A percentile compares a stretch with the other conserved stretches of the same genome.
Conservation (phyloP, 495 filamentous ascomycete species). For the Neurospora intermedia region DNA sequence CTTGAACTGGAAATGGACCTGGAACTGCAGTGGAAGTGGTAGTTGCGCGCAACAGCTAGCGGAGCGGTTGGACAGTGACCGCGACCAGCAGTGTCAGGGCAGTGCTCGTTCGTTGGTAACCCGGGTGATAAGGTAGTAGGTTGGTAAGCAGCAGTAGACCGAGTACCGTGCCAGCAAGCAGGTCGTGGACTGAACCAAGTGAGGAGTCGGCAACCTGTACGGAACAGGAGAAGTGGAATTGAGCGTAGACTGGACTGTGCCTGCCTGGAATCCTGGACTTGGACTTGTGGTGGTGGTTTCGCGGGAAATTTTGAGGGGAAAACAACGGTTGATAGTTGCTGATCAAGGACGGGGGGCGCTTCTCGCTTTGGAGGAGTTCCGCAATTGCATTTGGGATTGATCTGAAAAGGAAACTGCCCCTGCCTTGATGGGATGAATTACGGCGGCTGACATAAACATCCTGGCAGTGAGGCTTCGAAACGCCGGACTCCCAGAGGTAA, state of each 20-base stretch:
- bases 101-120: not conserved
- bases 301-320: slow-evolving; percentile 23
- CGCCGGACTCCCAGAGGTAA: not conserved
- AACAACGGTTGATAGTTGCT: slow-evolving; percentile 16
- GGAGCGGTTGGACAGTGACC: not conserved
- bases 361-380: not conserved
- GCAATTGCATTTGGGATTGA: not conserved
- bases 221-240: not conserved
- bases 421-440: not conserved
- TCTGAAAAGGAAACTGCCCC: not conserved
- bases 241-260: not conserved
- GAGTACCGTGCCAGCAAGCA: not conserved
- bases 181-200: not conserved
- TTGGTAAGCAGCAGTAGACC: not conserved
- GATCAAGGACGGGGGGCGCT: not conserved
- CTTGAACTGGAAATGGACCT: slow-evolving; percentile 1
- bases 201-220: not conserved
- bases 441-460: slow-evolving; percentile 11
- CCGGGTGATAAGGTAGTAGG: not conserved
- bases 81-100: not conserved
- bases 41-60: not conserved
- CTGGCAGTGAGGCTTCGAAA: not conserved
- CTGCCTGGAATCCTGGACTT: not conserved
- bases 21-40: not conserved
- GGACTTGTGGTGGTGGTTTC: not conserved